Evolutionary conservation across 768 basidiomycete species (phyloP), one percentile per base, ranked within the genome.

Genomic region (Lentinula lateritia): DNA sequence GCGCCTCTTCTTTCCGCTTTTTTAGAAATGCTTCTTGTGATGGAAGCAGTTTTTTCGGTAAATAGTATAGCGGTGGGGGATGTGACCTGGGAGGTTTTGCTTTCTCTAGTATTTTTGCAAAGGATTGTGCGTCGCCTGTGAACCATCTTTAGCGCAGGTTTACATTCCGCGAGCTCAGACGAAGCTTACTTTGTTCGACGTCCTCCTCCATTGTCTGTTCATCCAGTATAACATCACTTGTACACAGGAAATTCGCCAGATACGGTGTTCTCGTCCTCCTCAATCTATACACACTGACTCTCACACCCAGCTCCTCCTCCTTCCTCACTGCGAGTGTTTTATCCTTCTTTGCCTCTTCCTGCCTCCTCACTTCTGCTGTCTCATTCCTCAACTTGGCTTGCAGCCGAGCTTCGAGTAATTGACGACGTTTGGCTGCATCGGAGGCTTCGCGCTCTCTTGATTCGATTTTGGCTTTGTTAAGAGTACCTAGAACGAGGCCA

Each of bases 381-480:
- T 93, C 92, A 81, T 87, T 89, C 71, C 84, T 82, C 65, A 93
- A 82, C 76, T 91, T 93, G 77, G 80, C 80, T 79, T 92, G 90
- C 77, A 93, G 80, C 77, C 90, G 86, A 72, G 90, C 87, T 71
- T 93, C 91, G 71, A 89, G 89, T 70, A 89, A 69, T 66, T 90
- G 89, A 65, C 91, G 80, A 75, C 92, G 92, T 78, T 89, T 92
- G 1, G 90, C 91, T 68, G 91, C 90, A 67, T 93, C 91, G 73
- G 90, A 92, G n/a, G 87, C 86, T 70, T 81, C 90, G 62, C 90
- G 80, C 78, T 90, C 86, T 71, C 89, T 88, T 73, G 92, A 91
- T 78, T 93, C 91, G 66, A 83, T 87, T 78, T 92, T 92, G 65
- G 92, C 92, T 79, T 90, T 90, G 76, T 88, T 90, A 63, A 93